phyloP scores from a whole-genome alignment of 2,329 filamentous ascomycete genomes.

The Fusarium sp. region DNA sequence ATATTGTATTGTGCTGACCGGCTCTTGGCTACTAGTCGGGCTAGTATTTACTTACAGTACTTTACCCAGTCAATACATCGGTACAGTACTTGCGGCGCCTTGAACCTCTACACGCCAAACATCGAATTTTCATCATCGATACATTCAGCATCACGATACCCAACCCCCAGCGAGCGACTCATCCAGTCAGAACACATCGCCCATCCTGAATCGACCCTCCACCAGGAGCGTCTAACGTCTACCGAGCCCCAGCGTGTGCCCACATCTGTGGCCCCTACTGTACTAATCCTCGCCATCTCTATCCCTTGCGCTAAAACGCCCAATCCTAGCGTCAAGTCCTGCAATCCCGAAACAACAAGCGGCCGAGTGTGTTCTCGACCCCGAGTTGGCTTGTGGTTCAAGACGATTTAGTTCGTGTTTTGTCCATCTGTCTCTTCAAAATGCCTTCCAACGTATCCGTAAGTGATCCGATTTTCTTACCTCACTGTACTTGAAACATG shows the following conservation, averaged over 20 bases:
- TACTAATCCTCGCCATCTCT: constrained; percentile 12
- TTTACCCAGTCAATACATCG: neutral
- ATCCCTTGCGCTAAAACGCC: constrained; percentile 26
- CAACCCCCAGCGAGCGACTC: neutral
- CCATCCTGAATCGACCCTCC: neutral
- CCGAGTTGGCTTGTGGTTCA: neutral
- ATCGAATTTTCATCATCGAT: neutral
- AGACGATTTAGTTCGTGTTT: neutral
- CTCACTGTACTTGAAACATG: no score
- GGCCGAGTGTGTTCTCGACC: constrained; percentile 1
- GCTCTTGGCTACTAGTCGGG: neutral
- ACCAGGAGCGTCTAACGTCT: constrained; percentile 1
- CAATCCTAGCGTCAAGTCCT: constrained; percentile 18
- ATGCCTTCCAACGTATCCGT: neutral
- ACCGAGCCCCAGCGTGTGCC: neutral
- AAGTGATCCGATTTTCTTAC: constrained; percentile 11
- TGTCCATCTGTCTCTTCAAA: neutral
- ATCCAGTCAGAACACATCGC: neutral
- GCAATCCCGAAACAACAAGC: constrained; percentile 11
- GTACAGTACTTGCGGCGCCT: neutral
- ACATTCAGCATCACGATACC: neutral
- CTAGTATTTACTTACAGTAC: neutral
- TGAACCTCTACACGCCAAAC: neutral
- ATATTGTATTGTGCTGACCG: constrained; percentile 25
- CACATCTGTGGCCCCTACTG: constrained; percentile 7